These are phyloP conservation scores for Chlorella sorokiniana DNA, from an alignment of 139 green algal species.

Conservation along the genomic window DNA sequence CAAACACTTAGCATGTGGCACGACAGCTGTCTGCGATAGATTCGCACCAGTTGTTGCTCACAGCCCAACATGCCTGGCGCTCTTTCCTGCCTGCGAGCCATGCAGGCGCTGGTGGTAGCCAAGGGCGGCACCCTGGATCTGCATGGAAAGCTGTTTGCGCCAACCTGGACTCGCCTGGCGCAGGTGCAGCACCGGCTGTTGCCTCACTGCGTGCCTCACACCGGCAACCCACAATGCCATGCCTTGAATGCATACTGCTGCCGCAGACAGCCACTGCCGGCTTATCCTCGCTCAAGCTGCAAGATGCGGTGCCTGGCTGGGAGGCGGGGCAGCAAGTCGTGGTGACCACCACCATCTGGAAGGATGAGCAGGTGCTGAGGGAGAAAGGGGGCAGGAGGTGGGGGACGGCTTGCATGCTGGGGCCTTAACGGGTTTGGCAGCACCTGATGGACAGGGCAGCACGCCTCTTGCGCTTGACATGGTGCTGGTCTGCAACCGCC, in stretches of 20 bases:
- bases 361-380: slow-evolving; percentile 43
- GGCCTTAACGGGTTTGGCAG: too few relatives aligned
- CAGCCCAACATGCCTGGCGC: too few relatives aligned
- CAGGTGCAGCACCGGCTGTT: slow-evolving; percentile 32
- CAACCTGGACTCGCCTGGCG: slow-evolving; percentile 63
- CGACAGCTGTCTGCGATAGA: too few relatives aligned
- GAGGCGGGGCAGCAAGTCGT: slow-evolving; percentile 54
- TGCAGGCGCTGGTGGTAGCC: slow-evolving; percentile 33
- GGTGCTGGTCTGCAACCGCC: not conserved
- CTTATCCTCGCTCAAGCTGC: slow-evolving; percentile 18
- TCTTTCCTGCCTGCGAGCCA: not conserved
- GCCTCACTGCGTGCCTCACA: not conserved
- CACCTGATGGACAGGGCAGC: too few relatives aligned
- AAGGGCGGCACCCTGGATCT: slow-evolving; percentile 46
- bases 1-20: too few relatives aligned
- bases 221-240: too few relatives aligned
- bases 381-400: not conserved
- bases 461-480: too few relatives aligned
- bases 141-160: slow-evolving; percentile 51
- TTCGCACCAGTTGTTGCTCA: too few relatives aligned
- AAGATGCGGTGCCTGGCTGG: slow-evolving; percentile 53
- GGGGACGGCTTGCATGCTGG: not conserved
- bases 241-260: not conserved
- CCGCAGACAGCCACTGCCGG: slow-evolving; percentile 12
- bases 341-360: slow-evolving; percentile 55